Percentiles rank a stretch among this genome's conserved stretches.
These are phyloP conservation scores for Raphanus hybrid DNA, from an alignment of 441 rosid genomes.

Conservation along the genomic window DNA sequence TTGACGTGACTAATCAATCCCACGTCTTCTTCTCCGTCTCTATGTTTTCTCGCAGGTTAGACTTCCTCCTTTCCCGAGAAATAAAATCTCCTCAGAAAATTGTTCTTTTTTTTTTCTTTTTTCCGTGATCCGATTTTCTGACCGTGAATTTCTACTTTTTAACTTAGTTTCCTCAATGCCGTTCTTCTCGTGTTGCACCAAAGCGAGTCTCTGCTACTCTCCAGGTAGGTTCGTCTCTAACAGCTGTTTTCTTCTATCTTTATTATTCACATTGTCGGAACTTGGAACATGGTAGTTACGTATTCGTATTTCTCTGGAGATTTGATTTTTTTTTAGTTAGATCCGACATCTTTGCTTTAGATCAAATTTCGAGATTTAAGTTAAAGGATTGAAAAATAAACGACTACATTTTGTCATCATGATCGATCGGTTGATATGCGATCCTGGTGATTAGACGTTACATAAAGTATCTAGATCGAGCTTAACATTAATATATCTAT, in stretches of 20 bases:
- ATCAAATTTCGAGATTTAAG: conserved; percentile 1
- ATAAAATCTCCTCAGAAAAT: conserved; percentile 12
- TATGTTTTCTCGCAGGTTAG: conserved; percentile 38
- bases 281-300: not conserved
- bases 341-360: conserved; percentile 13
- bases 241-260: conserved; percentile 33
- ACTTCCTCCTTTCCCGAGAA: conserved; percentile 32
- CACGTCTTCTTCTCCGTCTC: conserved; percentile 36
- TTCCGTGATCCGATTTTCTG: conserved; percentile 16
- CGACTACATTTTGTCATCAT: not conserved
- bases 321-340: conserved; percentile 9
- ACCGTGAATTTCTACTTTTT: conserved; percentile 11
- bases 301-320: not conserved
- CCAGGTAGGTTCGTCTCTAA: conserved; percentile 49
- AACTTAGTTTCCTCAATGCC: conserved; percentile 35
- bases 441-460: conserved; percentile 4
- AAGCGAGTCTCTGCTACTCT: conserved; percentile 26
- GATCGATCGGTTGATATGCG: not conserved
- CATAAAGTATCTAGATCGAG: conserved; percentile 11
- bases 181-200: conserved; percentile 47
- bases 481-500: not conserved
- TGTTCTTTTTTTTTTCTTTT: not conserved
- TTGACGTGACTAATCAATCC: conserved; percentile 31
- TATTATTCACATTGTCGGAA: conserved; percentile 1
- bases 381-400: not conserved